phyloP scores from a whole-genome alignment of 305 asterid genomes.

The Solanum hybrid region DNA sequence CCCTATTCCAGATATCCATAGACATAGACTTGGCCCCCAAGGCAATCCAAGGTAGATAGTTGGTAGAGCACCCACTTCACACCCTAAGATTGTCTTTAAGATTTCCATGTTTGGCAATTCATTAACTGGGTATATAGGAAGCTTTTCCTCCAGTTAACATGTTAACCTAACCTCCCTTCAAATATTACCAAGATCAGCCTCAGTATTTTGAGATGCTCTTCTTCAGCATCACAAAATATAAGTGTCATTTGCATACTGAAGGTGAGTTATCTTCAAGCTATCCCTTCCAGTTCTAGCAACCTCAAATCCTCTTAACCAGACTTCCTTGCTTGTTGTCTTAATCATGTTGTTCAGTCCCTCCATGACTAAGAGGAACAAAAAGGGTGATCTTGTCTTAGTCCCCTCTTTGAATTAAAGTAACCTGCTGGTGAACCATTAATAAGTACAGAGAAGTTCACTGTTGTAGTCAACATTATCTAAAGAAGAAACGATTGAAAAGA shows the following conservation, averaged over 20 bases:
- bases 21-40: background rate
- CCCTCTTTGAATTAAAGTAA: background rate
- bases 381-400: background rate
- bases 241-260: background rate
- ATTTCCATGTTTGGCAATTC: background rate
- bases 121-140: background rate
- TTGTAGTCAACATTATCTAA: background rate
- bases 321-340: background rate
- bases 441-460: background rate
- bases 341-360: background rate
- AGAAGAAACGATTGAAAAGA: background rate
- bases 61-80: background rate
- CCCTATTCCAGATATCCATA: background rate
- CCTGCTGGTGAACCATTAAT: background rate
- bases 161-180: background rate
- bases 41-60: background rate
- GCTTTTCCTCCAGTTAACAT: background rate
- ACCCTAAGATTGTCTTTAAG: background rate
- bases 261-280: background rate
- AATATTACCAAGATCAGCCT: background rate
- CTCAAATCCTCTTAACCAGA: background rate
- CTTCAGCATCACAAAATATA: background rate
- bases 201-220: background rate
- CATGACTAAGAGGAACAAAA: background rate
- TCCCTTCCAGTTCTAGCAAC: background rate